A percentile compares a stretch with the other conserved stretches of the same genome.
phyloP scores from a whole-genome alignment of 176 grass and related monocot genomes.

The Oropetium thomaeum region DNA sequence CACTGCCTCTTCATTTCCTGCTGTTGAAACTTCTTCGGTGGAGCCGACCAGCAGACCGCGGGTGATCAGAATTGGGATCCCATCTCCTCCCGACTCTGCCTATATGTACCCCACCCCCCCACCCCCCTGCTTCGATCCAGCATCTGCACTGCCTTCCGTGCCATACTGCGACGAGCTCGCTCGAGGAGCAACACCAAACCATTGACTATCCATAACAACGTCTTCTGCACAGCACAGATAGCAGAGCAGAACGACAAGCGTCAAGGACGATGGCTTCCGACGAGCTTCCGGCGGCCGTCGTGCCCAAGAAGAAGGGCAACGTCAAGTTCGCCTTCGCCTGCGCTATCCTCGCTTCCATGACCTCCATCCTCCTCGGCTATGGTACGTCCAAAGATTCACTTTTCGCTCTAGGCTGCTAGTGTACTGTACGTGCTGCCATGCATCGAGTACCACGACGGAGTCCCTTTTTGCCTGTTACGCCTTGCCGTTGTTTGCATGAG shows the following conservation, averaged over 20 bases:
- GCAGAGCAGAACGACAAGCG: neutral
- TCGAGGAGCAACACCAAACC: conserved; percentile 15
- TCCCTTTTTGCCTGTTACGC: neutral
- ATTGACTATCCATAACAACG: neutral
- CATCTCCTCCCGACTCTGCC: neutral
- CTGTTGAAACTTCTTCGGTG: too few relatives aligned
- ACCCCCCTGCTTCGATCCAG: neutral
- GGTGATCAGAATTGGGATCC: conserved; percentile 26
- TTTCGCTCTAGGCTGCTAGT: too few relatives aligned
- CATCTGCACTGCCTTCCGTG: neutral
- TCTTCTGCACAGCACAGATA: neutral
- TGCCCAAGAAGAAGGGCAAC: conserved; percentile 47
- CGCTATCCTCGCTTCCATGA: conserved; percentile 85
- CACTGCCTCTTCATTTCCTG: too few relatives aligned
- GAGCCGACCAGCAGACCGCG: neutral
- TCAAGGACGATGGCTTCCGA: conserved; percentile 34
- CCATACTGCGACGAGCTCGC: conserved; percentile 11
- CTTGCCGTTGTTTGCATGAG: neutral
- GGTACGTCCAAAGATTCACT: conserved; percentile 22
- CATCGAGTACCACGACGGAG: too few relatives aligned
- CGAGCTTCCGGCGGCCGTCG: conserved; percentile 33
- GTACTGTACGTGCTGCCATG: too few relatives aligned
- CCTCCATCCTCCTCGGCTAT: conserved; percentile 83
- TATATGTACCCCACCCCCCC: too few relatives aligned
- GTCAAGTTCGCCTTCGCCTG: conserved; percentile 59